Evolutionary conservation across 345 rosid species (phyloP).

Genomic region (Diplotaxis tenuifolia): DNA sequence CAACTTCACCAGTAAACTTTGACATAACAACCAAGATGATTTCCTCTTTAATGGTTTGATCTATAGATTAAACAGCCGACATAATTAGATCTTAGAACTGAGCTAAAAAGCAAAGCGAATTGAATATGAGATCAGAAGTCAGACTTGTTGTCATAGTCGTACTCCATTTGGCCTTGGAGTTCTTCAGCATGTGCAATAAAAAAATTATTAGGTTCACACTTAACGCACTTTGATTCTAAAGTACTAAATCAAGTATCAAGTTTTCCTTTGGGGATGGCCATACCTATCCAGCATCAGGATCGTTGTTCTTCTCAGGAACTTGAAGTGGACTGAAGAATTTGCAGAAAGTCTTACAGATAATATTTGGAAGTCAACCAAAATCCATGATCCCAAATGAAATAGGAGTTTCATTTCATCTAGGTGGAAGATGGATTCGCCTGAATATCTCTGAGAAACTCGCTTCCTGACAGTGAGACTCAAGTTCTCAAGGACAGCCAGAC

Average conservation of each 20-base stretch:
- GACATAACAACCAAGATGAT: background rate
- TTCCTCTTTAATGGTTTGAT: background rate
- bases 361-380: no score
- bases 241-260: background rate
- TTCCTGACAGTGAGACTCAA: slow-evolving; percentile 60
- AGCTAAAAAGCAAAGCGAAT: background rate
- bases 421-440: slow-evolving; percentile 47
- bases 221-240: no score
- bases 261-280: background rate
- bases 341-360: no score
- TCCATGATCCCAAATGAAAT: background rate
- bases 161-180: background rate
- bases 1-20: background rate
- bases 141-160: background rate
- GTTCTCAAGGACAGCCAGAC: slow-evolving; percentile 65
- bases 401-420: background rate
- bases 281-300: background rate
- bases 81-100: background rate
- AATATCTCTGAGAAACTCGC: slow-evolving; percentile 86
- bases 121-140: background rate
- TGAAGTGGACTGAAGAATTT: no score
- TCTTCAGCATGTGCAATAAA: background rate
- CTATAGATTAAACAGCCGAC: background rate
- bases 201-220: no score
- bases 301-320: background rate